A percentile compares a stretch with the other conserved stretches of the same genome.
Evolutionary conservation across 2,329 filamentous ascomycete species (phyloP).

Genomic region (Cladosporium sp.): DNA sequence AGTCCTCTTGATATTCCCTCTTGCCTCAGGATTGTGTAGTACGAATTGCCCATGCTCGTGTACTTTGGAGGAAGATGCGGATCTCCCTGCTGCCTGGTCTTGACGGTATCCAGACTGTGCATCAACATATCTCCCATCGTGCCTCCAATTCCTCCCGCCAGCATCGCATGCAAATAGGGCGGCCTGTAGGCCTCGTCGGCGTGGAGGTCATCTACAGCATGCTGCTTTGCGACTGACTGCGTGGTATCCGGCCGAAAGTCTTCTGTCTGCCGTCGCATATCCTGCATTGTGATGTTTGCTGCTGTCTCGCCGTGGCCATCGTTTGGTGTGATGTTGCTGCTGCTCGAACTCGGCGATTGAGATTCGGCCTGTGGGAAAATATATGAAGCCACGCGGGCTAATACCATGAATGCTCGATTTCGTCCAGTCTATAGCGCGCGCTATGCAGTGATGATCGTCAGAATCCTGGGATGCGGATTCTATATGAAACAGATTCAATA

Average conservation of each 20-base stretch:
- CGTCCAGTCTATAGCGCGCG: constrained; percentile 21
- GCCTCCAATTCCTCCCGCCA: constrained; percentile 89
- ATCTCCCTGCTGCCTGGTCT: constrained; percentile 95
- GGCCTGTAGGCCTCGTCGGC: constrained; percentile 43
- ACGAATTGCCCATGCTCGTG: constrained; percentile 82
- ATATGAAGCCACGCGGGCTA: constrained; percentile 47
- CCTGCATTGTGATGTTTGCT: constrained; percentile 15
- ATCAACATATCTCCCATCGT: constrained; percentile 95
- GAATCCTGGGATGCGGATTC: no score
- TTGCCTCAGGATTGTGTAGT: constrained; percentile 87
- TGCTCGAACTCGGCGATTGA: constrained; percentile 24
- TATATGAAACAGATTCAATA: no score
- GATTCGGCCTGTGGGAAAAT: constrained; percentile 31
- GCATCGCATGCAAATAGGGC: constrained; percentile 63
- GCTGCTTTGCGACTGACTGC: constrained; percentile 14
- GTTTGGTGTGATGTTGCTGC: constrained; percentile 33
- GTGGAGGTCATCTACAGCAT: constrained; percentile 20
- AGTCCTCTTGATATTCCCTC: constrained; percentile 82
- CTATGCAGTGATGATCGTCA: neutral
- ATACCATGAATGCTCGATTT: constrained; percentile 40
- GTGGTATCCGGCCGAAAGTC: constrained; percentile 28
- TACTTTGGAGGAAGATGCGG: constrained; percentile 92
- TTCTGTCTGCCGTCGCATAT: constrained; percentile 33
- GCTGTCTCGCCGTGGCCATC: constrained; percentile 27
- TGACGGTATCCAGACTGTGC: constrained; percentile 98